Evolutionary conservation across 306 rosid species (phyloP), one percentile per base, ranked within the genome.

Genomic region (Rubus parviflorus): DNA sequence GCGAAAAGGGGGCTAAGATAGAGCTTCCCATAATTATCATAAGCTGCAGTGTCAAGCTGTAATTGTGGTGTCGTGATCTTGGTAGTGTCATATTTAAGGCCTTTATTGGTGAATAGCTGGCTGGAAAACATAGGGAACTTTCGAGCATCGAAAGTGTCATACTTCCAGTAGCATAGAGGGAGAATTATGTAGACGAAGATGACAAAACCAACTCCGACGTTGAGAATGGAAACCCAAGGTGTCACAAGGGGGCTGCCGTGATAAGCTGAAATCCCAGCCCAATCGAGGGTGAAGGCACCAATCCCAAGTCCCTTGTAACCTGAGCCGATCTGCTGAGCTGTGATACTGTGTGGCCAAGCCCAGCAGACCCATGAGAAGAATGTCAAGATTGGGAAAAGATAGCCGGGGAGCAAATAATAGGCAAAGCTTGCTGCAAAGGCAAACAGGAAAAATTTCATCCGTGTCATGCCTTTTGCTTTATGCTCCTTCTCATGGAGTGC

Each of bases 341-440:
- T 96, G 84, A 96, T 88, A 68, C 63, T 96, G 77, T 83, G 86
- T 5, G 99, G 99, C 96, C 97, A 92, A 35, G 85, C 96, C 94
- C 97, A 96, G 87, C 99, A 96, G 4, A 96, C 85, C 99, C 99
- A 96, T 20, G 99, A 96, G 83, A 96, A 96, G 93, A 92, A 96
- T 69, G 99, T 85, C 72, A 96, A 81, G 80, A 92, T 81, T 0
- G 89, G 81, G 76, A 96, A 83, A 61, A 92, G 87, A 75, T 96
- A 96, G 66, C 99, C 99, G 2, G 99, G 99, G 75, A 96, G 83
- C 20, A 89, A 92, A 85, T 96, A 96, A 67, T 96, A 96, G 40
- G 82, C 46, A 75, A 96, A 96, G 90, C 96, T 89, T 43, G 89
- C 74, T 37, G 81, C 88, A 95, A 95, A 82, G 61, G 87, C 92